Conservation (phyloP, 495 filamentous ascomycete species). For the Margaritispora aquatica region DNA sequence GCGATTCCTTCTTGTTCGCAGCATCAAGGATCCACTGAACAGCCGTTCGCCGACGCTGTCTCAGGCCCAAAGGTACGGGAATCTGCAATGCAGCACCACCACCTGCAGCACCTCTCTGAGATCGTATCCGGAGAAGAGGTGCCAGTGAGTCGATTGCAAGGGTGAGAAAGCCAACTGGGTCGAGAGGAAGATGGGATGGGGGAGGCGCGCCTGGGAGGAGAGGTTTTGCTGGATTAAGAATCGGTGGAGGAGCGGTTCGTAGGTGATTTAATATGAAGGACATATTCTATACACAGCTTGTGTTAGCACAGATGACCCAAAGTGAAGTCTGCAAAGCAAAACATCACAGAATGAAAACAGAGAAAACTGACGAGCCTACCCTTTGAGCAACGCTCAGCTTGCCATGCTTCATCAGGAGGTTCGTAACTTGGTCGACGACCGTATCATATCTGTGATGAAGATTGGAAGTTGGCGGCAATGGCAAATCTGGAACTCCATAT, state of each 20-base stretch:
- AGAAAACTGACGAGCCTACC: conserved; percentile 43
- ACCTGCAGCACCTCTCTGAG: conserved; percentile 70
- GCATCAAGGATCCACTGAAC: conserved; percentile 84
- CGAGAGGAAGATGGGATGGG: conserved; percentile 63
- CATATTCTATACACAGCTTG: conserved; percentile 59
- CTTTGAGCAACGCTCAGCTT: conserved; percentile 77
- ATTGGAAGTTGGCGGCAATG: conserved; percentile 53
- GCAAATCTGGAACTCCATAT: conserved; percentile 63
- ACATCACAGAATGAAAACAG: conserved; percentile 13
- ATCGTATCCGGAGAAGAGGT: conserved; percentile 72
- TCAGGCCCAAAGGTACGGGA: conserved; percentile 64
- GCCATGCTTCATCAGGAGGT: conserved; percentile 83
- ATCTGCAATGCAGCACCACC: conserved; percentile 81
- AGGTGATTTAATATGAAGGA: conserved; percentile 77
- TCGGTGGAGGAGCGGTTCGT: conserved; percentile 74
- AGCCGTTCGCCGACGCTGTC: conserved; percentile 71
- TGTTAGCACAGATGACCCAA: conserved; percentile 6
- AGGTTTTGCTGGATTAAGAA: conserved; percentile 56
- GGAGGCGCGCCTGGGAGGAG: conserved; percentile 70
- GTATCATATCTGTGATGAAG: conserved; percentile 75
- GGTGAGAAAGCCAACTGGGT: conserved; percentile 73
- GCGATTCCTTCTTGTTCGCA: conserved; percentile 62
- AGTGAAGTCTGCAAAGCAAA: conserved; percentile 3
- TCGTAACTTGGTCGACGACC: conserved; percentile 77
- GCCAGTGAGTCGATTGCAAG: conserved; percentile 95